Conservation (phyloP, 2,329 filamentous ascomycete genomes). For the Incumbomyces delicatus region DNA sequence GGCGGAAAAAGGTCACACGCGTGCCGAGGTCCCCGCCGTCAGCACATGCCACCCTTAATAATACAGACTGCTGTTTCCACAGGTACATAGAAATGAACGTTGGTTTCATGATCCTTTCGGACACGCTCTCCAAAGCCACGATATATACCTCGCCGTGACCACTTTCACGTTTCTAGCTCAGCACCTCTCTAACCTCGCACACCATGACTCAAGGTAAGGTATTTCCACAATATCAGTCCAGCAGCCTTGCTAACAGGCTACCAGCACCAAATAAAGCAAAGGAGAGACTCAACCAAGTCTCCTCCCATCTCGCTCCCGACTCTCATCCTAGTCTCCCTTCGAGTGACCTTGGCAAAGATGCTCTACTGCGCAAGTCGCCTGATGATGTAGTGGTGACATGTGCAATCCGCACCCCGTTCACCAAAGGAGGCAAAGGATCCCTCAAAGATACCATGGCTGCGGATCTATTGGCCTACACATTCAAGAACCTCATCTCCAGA, state of each 20-base stretch:
- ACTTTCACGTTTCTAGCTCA: background rate
- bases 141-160: no score
- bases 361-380: conserved; percentile 44
- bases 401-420: conserved; percentile 82
- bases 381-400: conserved; percentile 81
- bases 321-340: conserved; percentile 26
- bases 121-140: background rate
- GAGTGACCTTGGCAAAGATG: conserved; percentile 27
- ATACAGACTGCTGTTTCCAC: no score
- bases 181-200: background rate
- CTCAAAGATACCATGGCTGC: conserved; percentile 91
- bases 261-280: conserved; percentile 34
- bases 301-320: conserved; percentile 43
- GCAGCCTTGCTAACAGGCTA: background rate
- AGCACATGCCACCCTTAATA: no score
- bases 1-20: no score
- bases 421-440: conserved; percentile 81
- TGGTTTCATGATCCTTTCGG: no score
- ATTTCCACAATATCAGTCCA: background rate
- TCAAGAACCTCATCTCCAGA: conserved; percentile 70
- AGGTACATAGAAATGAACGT: no score
- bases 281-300: conserved; percentile 50
- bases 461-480: conserved; percentile 74
- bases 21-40: no score
- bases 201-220: conserved; percentile 36